Evolutionary conservation across 257 asterid species (phyloP).

Genomic region (Haberlea rhodopensis): DNA sequence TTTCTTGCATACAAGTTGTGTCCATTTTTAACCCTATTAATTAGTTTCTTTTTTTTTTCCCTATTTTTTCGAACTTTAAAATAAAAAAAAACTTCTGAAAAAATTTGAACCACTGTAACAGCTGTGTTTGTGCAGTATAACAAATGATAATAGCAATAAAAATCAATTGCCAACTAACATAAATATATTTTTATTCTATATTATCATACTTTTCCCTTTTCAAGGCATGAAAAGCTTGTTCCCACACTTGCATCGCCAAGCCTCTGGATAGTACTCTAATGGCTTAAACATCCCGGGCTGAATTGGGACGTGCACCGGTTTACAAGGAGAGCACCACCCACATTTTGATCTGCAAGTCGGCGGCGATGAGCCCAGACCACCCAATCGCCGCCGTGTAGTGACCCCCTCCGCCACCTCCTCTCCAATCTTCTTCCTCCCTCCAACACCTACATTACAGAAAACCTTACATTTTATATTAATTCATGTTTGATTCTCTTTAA

Average conservation of each 20-base stretch:
- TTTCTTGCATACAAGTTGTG: too few species aligned
- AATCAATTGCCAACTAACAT: too few species aligned
- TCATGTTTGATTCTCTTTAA: too few species aligned
- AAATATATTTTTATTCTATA: too few species aligned
- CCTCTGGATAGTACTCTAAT: slow-evolving; percentile 85
- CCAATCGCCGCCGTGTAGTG: slow-evolving; percentile 40
- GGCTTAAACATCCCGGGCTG: slow-evolving; percentile 66
- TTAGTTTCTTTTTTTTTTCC: too few species aligned
- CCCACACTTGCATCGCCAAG: slow-evolving; percentile 92
- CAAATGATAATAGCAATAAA: too few species aligned
- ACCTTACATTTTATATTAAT: too few species aligned
- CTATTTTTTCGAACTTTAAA: too few species aligned
- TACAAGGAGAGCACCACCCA: slow-evolving; percentile 68
- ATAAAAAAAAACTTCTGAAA: too few species aligned
- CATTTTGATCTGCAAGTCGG: slow-evolving; percentile 86
- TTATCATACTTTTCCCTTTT: neutral
- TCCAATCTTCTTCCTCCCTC: slow-evolving; percentile 28
- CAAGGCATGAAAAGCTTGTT: slow-evolving; percentile 74
- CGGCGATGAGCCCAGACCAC: slow-evolving; percentile 76
- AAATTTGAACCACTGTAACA: too few species aligned
- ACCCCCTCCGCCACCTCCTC: slow-evolving; percentile 32
- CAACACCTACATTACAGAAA: slow-evolving; percentile 27
- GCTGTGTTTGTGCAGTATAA: too few species aligned
- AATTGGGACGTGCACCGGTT: slow-evolving; percentile 75
- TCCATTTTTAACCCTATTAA: too few species aligned